Evolutionary conservation across 176 grass and related monocot genomes (phyloP).

Genomic region (Aechmea fasciata): DNA sequence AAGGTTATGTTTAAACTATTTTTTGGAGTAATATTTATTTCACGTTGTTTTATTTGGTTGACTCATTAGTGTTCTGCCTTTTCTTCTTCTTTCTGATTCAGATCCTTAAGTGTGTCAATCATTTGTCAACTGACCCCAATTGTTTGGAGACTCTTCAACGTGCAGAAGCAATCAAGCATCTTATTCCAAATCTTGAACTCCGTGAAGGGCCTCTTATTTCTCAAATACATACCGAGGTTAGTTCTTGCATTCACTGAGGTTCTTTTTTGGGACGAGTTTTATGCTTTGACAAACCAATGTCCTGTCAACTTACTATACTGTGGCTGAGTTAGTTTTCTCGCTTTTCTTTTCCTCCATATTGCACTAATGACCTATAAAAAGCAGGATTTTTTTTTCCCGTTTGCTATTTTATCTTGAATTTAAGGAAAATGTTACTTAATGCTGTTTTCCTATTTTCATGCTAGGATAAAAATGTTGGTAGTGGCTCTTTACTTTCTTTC

Average conservation of each 20-base stretch:
- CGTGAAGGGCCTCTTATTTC: constrained; percentile 69
- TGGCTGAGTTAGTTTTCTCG: neutral
- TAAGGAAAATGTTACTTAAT: neutral
- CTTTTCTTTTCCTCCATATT: neutral
- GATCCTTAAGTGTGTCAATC: constrained; percentile 96
- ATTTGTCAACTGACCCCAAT: constrained; percentile 93
- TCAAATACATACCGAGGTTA: constrained; percentile 92
- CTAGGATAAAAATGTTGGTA: neutral
- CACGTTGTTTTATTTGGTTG: neutral
- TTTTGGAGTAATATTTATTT: constrained; percentile 11
- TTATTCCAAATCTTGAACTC: constrained; percentile 98
- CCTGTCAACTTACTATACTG: neutral
- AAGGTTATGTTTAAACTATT: constrained; percentile 49
- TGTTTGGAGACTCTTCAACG: constrained; percentile 95
- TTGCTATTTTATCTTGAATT: neutral
- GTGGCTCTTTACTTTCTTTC: neutral
- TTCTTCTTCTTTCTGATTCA: constrained; percentile 25
- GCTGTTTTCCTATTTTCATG: neutral
- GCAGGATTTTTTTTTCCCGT: neutral
- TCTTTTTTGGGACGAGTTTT: neutral
- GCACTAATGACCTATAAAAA: neutral
- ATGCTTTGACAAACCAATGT: neutral
- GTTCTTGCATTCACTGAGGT: neutral
- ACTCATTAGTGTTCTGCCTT: constrained; percentile 13
- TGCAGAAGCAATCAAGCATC: constrained; percentile 94